phyloP scores from a whole-genome alignment of 1,284 basidiomycete species.

The Sutorius eximius region DNA sequence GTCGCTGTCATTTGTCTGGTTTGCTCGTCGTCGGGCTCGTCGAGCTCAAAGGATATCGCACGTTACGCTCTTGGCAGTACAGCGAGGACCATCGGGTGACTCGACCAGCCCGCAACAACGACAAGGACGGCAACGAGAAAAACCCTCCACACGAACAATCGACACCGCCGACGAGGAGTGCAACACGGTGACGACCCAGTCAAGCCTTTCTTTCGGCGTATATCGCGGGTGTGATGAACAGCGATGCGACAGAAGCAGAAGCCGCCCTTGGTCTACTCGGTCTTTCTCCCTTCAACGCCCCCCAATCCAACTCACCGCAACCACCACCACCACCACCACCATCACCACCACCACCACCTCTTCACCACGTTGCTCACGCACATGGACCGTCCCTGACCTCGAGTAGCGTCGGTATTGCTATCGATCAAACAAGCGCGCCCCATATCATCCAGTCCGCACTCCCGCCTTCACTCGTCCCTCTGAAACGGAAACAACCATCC shows the following conservation, averaged over 20 bases:
- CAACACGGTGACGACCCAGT: slow-evolving; percentile 4
- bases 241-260: slow-evolving; percentile 51
- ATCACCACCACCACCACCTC: slow-evolving; percentile 20
- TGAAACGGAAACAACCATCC: slow-evolving; percentile 42
- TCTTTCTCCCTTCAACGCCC: slow-evolving; percentile 39
- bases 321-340: slow-evolving; percentile 21
- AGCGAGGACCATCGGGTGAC: slow-evolving; percentile 9
- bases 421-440: slow-evolving; percentile 23
- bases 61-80: not conserved
- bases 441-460: slow-evolving; percentile 25
- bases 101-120: not conserved
- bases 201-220: slow-evolving; percentile 11
- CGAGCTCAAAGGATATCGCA: slow-evolving; percentile 13
- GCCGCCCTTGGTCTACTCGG: slow-evolving; percentile 51
- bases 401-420: slow-evolving; percentile 24
- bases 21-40: slow-evolving; percentile 20
- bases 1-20: slow-evolving; percentile 3
- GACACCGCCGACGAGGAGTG: slow-evolving; percentile 15
- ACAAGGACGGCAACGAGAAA: slow-evolving; percentile 21
- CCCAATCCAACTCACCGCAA: slow-evolving; percentile 25
- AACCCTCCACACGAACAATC: slow-evolving; percentile 15
- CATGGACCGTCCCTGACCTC: slow-evolving; percentile 36
- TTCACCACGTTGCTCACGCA: slow-evolving; percentile 25
- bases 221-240: slow-evolving; percentile 46
- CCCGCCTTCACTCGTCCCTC: slow-evolving; percentile 39